A percentile compares a stretch with the other conserved stretches of the same genome.
phyloP scores from a whole-genome alignment of 75 land plant genomes.

The Pinus albicaulis region DNA sequence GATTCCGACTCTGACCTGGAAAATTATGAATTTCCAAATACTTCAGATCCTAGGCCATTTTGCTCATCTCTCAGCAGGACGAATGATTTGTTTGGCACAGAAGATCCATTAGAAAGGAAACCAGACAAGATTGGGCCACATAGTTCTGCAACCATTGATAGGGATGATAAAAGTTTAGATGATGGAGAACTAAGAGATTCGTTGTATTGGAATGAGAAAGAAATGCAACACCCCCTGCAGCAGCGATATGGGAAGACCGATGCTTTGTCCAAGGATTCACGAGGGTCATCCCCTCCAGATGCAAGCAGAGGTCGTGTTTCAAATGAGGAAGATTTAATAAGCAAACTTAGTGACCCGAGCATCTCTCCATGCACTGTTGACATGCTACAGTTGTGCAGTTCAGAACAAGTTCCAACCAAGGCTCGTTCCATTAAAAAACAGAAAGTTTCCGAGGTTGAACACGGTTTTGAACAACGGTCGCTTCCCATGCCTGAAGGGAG shows the following conservation, averaged over 20 bases:
- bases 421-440: conserved; percentile 41
- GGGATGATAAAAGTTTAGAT: conserved; percentile 16
- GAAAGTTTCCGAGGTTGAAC: conserved; percentile 18
- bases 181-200: conserved; percentile 19
- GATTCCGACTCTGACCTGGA: conserved; percentile 21
- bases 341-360: neutral
- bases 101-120: neutral
- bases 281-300: neutral
- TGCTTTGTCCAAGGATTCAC: conserved; percentile 7
- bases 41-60: conserved; percentile 21
- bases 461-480: neutral
- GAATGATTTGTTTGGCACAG: conserved; percentile 1
- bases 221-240: conserved; percentile 6
- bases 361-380: conserved; percentile 10
- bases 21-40: conserved; percentile 14
- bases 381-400: conserved; percentile 20
- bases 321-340: neutral
- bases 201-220: conserved; percentile 6
- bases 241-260: neutral
- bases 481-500: conserved; percentile 10
- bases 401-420: conserved; percentile 53
- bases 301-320: conserved; percentile 2
- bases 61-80: conserved; percentile 22
- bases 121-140: neutral
- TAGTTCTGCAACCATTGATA: conserved; percentile 13